A percentile compares a stretch with the other conserved stretches of the same genome.
These are phyloP conservation scores for Hypoxylon perforatum DNA, from an alignment of 495 filamentous ascomycete species.

Conservation along the genomic window DNA sequence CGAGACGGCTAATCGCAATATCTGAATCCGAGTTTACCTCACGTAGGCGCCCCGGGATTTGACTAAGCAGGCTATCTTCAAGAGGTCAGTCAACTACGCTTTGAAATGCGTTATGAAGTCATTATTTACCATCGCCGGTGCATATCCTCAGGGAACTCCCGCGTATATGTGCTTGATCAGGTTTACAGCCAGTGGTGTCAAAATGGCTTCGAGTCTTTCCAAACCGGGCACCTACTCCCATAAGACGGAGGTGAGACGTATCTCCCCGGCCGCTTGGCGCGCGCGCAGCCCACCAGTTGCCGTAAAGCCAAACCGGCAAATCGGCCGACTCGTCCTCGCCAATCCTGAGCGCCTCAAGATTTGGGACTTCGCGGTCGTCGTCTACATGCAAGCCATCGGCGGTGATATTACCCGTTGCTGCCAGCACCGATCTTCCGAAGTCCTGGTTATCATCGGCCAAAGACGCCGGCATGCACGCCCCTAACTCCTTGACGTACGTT, in stretches of 20 bases:
- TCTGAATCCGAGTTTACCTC: constrained; percentile 22
- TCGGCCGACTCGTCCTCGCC: constrained; percentile 17
- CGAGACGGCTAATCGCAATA: constrained; percentile 16
- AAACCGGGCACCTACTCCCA: constrained; percentile 20
- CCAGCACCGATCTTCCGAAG: constrained; percentile 11
- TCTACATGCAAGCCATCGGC: constrained; percentile 16
- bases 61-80: constrained; percentile 11
- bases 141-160: constrained; percentile 17
- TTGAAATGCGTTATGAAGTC: not conserved
- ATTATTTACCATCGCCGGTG: constrained; percentile 12
- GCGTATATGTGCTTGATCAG: constrained; percentile 13
- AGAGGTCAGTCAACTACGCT: not conserved
- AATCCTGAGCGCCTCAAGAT: constrained; percentile 5
- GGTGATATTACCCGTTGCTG: constrained; percentile 15
- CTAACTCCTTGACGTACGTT: constrained; percentile 26
- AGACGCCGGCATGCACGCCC: constrained; percentile 9
- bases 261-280: not conserved
- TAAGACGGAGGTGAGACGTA: constrained; percentile 17
- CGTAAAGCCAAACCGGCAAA: constrained; percentile 27
- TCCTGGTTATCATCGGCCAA: constrained; percentile 8
- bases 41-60: constrained; percentile 22
- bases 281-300: constrained; percentile 20
- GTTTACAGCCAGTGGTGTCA: constrained; percentile 12
- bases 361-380: constrained; percentile 1
- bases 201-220: constrained; percentile 22